Conservation (phyloP, 1,284 basidiomycete genomes). For the Irpex sp. region DNA sequence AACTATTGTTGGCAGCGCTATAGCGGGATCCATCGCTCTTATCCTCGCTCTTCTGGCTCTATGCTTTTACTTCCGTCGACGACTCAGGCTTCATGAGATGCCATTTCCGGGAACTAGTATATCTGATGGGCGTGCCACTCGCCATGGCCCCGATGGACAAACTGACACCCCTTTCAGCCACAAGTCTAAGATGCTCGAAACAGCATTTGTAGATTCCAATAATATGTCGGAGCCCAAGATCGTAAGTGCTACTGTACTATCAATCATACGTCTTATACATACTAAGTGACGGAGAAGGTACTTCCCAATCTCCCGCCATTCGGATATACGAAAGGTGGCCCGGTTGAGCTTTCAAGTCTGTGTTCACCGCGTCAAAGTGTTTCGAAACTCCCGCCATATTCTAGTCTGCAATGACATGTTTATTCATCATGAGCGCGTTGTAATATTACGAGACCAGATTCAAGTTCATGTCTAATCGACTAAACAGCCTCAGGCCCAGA, state of each 20-base stretch:
- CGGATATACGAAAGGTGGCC: neutral
- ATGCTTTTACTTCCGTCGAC: constrained; percentile 1
- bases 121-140: neutral
- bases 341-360: neutral
- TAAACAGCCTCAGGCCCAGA: neutral
- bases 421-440: neutral
- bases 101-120: neutral
- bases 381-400: neutral
- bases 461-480: neutral
- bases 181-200: too few species aligned
- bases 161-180: too few species aligned
- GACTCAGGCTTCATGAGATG: neutral
- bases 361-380: neutral
- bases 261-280: neutral
- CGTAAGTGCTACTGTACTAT: neutral
- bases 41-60: neutral
- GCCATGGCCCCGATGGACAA: too few species aligned
- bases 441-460: too few species aligned
- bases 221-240: neutral
- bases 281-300: neutral
- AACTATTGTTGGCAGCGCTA: constrained; percentile 1
- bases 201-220: neutral
- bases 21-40: neutral
- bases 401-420: neutral
- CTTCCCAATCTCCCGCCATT: neutral